A percentile compares a stretch with the other conserved stretches of the same genome.
Evolutionary conservation across 129 eudicot species (phyloP).

Genomic region (Centella asiatica): DNA sequence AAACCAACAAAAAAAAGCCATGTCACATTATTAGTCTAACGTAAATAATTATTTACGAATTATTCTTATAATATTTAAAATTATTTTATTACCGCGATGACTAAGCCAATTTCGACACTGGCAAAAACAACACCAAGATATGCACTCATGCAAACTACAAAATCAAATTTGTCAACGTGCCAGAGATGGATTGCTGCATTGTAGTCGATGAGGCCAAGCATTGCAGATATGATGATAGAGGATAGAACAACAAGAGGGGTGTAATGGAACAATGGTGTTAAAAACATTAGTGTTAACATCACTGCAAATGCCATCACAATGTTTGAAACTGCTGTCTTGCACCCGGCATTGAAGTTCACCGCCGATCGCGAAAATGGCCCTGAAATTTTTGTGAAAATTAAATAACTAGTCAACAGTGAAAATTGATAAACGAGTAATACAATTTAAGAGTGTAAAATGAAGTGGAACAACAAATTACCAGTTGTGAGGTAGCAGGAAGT

Average conservation of each 20-base stretch:
- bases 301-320: slow-evolving; percentile 87
- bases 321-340: slow-evolving; percentile 91
- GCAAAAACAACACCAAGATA: slow-evolving; percentile 83
- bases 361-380: slow-evolving; percentile 98
- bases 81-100: slow-evolving; percentile 52
- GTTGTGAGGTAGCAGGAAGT: slow-evolving; percentile 95
- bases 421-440: too few relatives aligned
- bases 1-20: too few relatives aligned
- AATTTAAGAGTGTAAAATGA: too few relatives aligned
- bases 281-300: slow-evolving; percentile 64
- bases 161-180: slow-evolving; percentile 82
- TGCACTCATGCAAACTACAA: slow-evolving; percentile 77
- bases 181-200: slow-evolving; percentile 84
- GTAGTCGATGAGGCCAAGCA: slow-evolving; percentile 91
- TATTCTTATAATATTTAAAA: neutral
- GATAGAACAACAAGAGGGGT: slow-evolving; percentile 84
- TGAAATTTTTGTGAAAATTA: slow-evolving; percentile 10
- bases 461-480: slow-evolving; percentile 40
- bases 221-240: slow-evolving; percentile 74
- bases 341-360: slow-evolving; percentile 90
- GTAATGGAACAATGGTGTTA: slow-evolving; percentile 78
- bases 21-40: too few relatives aligned
- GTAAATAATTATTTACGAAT: neutral
- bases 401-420: too few relatives aligned
- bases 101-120: slow-evolving; percentile 66